phyloP scores from a whole-genome alignment of 208 protist species.

The Willaertia magna region DNA sequence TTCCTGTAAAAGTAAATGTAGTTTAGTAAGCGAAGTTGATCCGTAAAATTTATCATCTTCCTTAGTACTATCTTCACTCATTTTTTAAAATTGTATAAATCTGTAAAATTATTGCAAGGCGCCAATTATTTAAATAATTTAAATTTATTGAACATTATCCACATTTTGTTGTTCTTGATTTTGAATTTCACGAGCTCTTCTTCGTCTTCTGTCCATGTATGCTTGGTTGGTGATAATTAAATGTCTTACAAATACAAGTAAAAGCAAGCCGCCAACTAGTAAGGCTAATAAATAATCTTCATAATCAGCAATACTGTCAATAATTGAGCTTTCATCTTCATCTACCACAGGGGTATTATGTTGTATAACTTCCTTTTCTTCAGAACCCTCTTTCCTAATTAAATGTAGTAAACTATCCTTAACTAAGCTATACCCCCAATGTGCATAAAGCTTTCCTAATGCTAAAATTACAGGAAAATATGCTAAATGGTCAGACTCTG shows the following conservation, averaged over 20 bases:
- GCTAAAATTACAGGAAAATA: slow-evolving; percentile 20
- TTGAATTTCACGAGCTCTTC: background rate
- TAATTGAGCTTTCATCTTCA: background rate
- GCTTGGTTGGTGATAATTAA: background rate
- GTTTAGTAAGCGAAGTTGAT: background rate
- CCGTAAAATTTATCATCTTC: background rate
- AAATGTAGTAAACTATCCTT: background rate
- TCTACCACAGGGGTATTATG: background rate
- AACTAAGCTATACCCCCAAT: background rate
- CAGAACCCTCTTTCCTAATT: background rate
- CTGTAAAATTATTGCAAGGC: no score
- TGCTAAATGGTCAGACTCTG: background rate
- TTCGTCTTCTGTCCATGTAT: background rate
- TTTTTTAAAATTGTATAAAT: background rate
- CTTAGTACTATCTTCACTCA: background rate
- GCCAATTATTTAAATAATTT: background rate
- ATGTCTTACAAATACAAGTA: background rate
- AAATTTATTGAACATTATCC: background rate
- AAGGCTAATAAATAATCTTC: background rate
- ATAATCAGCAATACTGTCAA: background rate
- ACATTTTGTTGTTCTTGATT: background rate
- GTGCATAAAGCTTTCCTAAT: slow-evolving; percentile 8
- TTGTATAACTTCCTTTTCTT: no score
- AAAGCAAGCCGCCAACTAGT: background rate
- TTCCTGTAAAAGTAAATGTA: background rate